Evolutionary conservation across 352 stramenopile genomes (phyloP), one percentile per base, ranked within the genome.

Genomic region (Phytophthora boehmeriae): DNA sequence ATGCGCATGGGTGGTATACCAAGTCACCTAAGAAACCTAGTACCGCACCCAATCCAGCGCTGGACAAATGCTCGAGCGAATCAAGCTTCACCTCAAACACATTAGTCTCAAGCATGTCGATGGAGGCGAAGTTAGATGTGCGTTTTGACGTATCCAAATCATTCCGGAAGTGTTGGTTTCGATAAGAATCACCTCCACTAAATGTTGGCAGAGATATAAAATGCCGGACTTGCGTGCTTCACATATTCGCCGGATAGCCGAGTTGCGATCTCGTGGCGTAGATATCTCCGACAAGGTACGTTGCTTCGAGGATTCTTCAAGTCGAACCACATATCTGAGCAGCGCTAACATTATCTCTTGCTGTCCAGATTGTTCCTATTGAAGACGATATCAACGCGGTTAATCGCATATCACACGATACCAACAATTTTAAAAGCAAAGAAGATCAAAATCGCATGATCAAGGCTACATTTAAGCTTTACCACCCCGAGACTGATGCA

Each of bases 211-310:
- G 71, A 72, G 63, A 66, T 92, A 86, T 55, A 83, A 73, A 58
- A 79, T 81, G 62, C 83, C 78, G 1, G 66, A 92, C 35, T 63
- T 90, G 16, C 63, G 77, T 34, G 76, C 78, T 1, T 90, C 80
- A 8, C 83, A 92, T 41, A 86, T 89, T 44, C 83, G 82, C 11
- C 75, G 83, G 35, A 77, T 92, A 28, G 73, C 80, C n/a, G 79
- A 87, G 46, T 45, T 92, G 13, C 63, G 68, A 16, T 79, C 66
- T 13, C 68, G 73, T 20, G 73, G 74, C 20, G 56, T 49, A 10
- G 77, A 79, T 16, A 61, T 75, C 22, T 46, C 62, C 5, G 64
- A 77, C 5, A 66, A 73, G 22, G 73, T 76, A 43, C 0, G 48
- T 34, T 27, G 17, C 10, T n/a, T 14, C 47, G 11, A 17, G 20